Percentiles rank a stretch among this genome's conserved stretches.
phyloP scores from a whole-genome alignment of 768 basidiomycete genomes.

The Coprinopsis sp. region DNA sequence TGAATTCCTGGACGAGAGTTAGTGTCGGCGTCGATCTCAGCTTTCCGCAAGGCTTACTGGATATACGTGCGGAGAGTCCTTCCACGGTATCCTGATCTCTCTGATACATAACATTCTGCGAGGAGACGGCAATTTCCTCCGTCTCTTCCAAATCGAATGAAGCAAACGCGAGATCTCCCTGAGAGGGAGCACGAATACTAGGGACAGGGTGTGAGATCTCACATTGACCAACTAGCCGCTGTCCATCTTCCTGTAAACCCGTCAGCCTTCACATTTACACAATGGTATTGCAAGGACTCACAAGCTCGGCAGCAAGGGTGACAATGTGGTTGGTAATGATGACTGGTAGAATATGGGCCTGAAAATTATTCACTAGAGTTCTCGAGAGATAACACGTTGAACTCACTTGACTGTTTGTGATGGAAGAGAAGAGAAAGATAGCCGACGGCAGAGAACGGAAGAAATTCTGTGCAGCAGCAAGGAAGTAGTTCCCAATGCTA shows the following conservation, averaged over 20 bases:
- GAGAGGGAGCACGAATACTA: conserved; percentile 1
- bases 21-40: conserved; percentile 1
- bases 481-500: conserved; percentile 87
- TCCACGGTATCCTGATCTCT: conserved; percentile 53
- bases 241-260: conserved; percentile 60
- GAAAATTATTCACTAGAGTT: conserved; percentile 5
- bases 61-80: conserved; percentile 55
- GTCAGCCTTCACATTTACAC: conserved; percentile 1
- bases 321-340: conserved; percentile 93
- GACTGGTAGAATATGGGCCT: conserved; percentile 82
- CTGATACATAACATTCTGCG: conserved; percentile 65
- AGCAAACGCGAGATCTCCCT: conserved; percentile 50
- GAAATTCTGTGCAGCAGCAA: conserved; percentile 85
- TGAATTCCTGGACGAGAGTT: conserved; percentile 50
- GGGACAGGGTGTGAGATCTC: conserved; percentile 85
- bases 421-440: conserved; percentile 89
- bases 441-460: conserved; percentile 91
- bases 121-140: conserved; percentile 5
- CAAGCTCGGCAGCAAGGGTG: conserved; percentile 88
- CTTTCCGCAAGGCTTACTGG: conserved; percentile 37
- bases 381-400: neutral
- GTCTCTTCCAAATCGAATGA: conserved; percentile 30
- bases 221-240: conserved; percentile 83
- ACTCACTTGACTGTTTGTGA: conserved; percentile 69
- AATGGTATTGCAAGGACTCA: conserved; percentile 34